These are phyloP conservation scores for Diaporthe citrichinensis DNA, from an alignment of 2,329 filamentous ascomycete species.

Conservation along the genomic window DNA sequence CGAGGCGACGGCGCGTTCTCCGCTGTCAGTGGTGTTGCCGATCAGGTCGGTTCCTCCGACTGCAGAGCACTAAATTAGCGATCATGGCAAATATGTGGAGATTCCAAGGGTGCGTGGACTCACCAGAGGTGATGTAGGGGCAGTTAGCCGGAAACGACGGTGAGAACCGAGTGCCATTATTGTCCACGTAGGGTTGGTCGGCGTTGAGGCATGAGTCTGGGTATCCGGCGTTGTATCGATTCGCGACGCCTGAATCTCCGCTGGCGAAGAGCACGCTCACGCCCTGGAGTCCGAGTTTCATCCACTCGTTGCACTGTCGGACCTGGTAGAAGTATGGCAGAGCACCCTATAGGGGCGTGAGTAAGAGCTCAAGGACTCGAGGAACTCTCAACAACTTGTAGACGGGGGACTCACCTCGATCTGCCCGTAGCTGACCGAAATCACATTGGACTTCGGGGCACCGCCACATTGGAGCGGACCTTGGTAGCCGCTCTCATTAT, in stretches of 20 bases:
- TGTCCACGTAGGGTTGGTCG: constrained; percentile 30
- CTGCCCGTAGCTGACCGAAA: constrained; percentile 70
- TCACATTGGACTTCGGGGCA: constrained; percentile 67
- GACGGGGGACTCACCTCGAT: constrained; percentile 61
- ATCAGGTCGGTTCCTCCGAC: constrained; percentile 35
- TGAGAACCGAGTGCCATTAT: constrained; percentile 39
- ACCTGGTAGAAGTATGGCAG: constrained; percentile 68
- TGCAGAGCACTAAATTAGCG: constrained; percentile 19
- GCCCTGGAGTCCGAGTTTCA: constrained; percentile 67
- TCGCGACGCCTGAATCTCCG: constrained; percentile 61
- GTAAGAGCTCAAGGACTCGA: too few relatives aligned
- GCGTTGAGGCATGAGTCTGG: constrained; percentile 36
- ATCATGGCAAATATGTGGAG: too few relatives aligned
- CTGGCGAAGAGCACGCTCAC: constrained; percentile 63
- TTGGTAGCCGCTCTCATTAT: constrained; percentile 60
- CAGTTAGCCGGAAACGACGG: constrained; percentile 36
- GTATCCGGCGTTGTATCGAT: constrained; percentile 37
- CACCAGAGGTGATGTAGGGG: constrained; percentile 43
- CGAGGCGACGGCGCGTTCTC: constrained; percentile 44
- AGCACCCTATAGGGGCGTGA: constrained; percentile 49
- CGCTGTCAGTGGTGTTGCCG: constrained; percentile 35
- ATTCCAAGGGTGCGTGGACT: constrained; percentile 42
- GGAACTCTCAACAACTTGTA: too few relatives aligned
- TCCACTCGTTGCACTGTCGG: constrained; percentile 64
- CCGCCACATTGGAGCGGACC: constrained; percentile 55